Evolutionary conservation across 1,139 yeast genomes (phyloP).

Genomic region (Sugiyamaella pinicola): DNA sequence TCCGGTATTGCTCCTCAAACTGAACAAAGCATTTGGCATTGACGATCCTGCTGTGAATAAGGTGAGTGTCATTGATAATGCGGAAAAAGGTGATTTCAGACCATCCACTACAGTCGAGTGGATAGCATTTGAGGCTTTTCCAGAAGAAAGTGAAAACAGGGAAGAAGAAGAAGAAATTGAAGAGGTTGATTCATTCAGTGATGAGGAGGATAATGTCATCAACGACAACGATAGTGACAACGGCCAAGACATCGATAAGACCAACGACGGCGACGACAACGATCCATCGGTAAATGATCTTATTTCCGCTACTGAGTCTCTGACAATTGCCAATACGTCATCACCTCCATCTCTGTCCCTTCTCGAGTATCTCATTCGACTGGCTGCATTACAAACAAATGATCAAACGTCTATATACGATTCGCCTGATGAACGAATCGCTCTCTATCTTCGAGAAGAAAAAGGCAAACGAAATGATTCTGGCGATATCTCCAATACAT

Average conservation of each 20-base stretch:
- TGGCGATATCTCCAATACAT: background rate
- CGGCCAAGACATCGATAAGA: too few relatives aligned
- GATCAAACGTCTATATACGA: constrained; percentile 59
- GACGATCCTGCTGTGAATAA: constrained; percentile 18
- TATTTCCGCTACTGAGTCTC: background rate
- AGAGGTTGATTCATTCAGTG: constrained; percentile 14
- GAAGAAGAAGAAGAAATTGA: constrained; percentile 44
- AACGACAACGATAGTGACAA: constrained; percentile 26
- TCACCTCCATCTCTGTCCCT: constrained; percentile 51
- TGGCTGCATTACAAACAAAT: constrained; percentile 62
- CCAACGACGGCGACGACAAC: too few relatives aligned
- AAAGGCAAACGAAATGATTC: constrained; percentile 22
- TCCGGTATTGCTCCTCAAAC: constrained; percentile 69
- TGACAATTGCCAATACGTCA: background rate
- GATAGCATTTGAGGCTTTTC: constrained; percentile 56
- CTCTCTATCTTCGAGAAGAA: constrained; percentile 66
- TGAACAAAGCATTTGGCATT: constrained; percentile 41
- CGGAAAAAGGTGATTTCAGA: constrained; percentile 12
- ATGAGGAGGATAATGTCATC: constrained; percentile 35
- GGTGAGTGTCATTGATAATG: constrained; percentile 12
- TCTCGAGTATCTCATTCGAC: constrained; percentile 64
- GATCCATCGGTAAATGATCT: constrained; percentile 1
- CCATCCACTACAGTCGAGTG: constrained; percentile 44
- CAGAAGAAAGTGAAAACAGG: constrained; percentile 35
- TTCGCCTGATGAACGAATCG: constrained; percentile 67